Percentiles rank a stretch among this genome's conserved stretches.
These are phyloP conservation scores for Boletus rubroflammeus DNA, from an alignment of 768 basidiomycete genomes.

Conservation along the genomic window DNA sequence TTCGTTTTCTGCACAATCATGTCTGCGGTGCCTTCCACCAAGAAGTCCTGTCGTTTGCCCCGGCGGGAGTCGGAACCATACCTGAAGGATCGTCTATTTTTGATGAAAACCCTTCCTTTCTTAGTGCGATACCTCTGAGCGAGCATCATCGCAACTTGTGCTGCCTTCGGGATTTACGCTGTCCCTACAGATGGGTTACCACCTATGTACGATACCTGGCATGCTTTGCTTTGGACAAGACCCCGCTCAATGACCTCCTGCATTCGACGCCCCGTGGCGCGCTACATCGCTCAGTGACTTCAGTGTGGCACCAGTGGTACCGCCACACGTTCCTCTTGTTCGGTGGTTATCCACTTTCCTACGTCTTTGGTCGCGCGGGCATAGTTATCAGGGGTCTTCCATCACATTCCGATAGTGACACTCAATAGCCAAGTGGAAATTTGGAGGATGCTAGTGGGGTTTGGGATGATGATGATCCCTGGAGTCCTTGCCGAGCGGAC, in stretches of 20 bases:
- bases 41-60: constrained; percentile 43
- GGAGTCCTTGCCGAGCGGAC: constrained; percentile 45
- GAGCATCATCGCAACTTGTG: constrained; percentile 38
- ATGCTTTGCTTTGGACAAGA: constrained; percentile 29
- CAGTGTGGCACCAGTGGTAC: constrained; percentile 38
- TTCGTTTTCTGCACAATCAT: constrained; percentile 38
- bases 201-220: constrained; percentile 20
- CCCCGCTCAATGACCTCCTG: constrained; percentile 32
- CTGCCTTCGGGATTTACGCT: constrained; percentile 44
- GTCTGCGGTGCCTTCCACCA: constrained; percentile 40
- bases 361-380: constrained; percentile 46
- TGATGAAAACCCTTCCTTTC: constrained; percentile 30
- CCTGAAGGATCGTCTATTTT: constrained; percentile 30
- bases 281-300: constrained; percentile 36
- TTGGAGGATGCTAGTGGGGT: constrained; percentile 43
- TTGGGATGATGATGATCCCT: constrained; percentile 53
- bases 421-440: constrained; percentile 47
- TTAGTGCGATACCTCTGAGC: constrained; percentile 34
- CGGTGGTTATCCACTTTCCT: constrained; percentile 29
- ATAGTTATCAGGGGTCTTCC: constrained; percentile 53
- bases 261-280: constrained; percentile 33
- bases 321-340: constrained; percentile 30
- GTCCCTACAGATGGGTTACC: constrained; percentile 40
- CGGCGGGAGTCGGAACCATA: constrained; percentile 29
- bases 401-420: constrained; percentile 49